Percentiles rank a stretch among this genome's conserved stretches.
These are phyloP conservation scores for Dacryopinax spathularia DNA, from an alignment of 768 basidiomycete genomes.

Conservation along the genomic window DNA sequence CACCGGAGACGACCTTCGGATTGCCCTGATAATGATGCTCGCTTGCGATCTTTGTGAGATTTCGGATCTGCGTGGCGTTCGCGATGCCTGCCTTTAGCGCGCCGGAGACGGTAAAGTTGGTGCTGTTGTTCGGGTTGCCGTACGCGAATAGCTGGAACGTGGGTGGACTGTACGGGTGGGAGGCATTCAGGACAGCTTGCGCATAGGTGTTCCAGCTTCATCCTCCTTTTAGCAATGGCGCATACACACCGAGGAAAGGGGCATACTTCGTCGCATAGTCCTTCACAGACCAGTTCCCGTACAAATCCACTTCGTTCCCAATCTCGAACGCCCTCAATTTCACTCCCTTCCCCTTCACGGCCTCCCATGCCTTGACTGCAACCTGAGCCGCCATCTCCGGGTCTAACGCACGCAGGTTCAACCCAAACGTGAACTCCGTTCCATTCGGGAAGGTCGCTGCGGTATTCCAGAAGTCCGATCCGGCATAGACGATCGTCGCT, in stretches of 20 bases:
- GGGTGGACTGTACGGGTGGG: neutral
- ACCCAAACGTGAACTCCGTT: neutral
- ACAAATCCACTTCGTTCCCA: neutral
- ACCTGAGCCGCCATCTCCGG: neutral
- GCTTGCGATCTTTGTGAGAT: neutral
- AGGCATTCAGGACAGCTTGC: neutral
- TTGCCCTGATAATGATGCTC: neutral
- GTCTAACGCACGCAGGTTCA: neutral
- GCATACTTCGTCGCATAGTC: neutral
- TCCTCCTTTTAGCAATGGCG: neutral
- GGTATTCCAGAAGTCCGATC: neutral
- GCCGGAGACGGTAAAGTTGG: neutral
- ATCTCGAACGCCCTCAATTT: neutral
- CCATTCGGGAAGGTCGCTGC: neutral
- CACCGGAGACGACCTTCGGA: neutral
- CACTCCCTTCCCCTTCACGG: neutral
- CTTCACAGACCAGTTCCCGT: neutral
- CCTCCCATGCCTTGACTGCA: neutral
- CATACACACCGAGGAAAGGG: neutral
- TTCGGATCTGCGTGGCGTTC: neutral
- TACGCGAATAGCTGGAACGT: neutral
- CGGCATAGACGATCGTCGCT: neutral
- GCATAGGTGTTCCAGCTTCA: neutral
- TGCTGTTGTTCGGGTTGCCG: neutral
- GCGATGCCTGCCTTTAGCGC: neutral